Evolutionary conservation across 164 flowering plant genomes (phyloP).

Genomic region (Pachysandra terminalis): DNA sequence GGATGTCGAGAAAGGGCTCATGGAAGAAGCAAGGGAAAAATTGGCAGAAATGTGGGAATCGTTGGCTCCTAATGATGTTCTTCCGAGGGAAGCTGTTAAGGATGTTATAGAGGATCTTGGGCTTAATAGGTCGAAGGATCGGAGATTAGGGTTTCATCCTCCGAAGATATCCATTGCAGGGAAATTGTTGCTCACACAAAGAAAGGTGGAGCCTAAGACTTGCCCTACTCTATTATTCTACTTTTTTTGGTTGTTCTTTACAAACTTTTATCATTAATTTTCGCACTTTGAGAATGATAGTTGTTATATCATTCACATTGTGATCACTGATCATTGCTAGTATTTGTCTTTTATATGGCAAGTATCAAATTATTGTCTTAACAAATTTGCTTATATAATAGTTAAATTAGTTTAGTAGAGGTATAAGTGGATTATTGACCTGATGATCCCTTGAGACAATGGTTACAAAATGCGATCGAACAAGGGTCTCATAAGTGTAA

Average conservation of each 20-base stretch:
- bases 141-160: constrained; percentile 51
- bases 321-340: not conserved
- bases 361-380: no score
- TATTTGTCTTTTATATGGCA: not conserved
- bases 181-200: constrained; percentile 47
- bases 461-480: not conserved
- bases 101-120: constrained; percentile 82
- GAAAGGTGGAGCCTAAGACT: constrained; percentile 43
- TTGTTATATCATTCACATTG: not conserved
- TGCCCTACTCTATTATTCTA: no score
- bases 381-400: no score
- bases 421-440: not conserved
- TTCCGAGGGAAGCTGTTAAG: constrained; percentile 50
- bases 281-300: not conserved
- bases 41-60: constrained; percentile 50
- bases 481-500: not conserved
- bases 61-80: constrained; percentile 66
- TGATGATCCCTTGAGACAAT: not conserved
- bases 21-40: constrained; percentile 72
- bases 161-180: constrained; percentile 63
- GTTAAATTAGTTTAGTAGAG: not conserved
- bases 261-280: not conserved
- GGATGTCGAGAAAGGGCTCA: constrained; percentile 45
- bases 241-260: not conserved
- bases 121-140: constrained; percentile 48